Conservation (phyloP, 768 basidiomycete genomes). For the Infundibulicybe gibba region DNA sequence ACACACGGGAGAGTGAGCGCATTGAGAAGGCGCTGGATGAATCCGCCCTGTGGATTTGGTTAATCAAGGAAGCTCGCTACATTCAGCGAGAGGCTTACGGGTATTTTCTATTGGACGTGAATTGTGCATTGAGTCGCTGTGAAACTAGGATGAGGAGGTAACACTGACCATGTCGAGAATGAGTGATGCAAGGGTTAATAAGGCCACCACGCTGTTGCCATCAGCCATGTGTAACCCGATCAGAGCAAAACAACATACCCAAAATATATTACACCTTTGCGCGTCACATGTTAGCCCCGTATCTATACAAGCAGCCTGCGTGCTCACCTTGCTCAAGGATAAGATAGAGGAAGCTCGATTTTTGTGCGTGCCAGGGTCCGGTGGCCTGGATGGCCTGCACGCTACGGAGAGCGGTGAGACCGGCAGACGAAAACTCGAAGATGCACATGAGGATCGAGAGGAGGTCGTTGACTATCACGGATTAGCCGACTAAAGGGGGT, state of each 20-base stretch:
- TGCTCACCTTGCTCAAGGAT: constrained; percentile 23
- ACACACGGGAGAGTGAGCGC: constrained; percentile 21
- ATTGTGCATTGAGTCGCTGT: neutral
- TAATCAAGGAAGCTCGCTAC: no score
- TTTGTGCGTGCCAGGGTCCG: constrained; percentile 11
- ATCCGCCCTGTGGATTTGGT: constrained; percentile 14
- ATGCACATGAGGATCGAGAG: constrained; percentile 23
- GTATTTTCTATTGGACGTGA: constrained; percentile 10
- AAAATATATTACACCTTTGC: constrained; percentile 22
- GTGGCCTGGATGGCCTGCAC: constrained; percentile 17
- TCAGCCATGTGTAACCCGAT: neutral
- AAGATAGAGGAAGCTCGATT: constrained; percentile 15
- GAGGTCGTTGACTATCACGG: constrained; percentile 14
- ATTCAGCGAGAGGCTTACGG: no score
- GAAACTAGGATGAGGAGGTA: neutral
- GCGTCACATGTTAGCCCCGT: neutral
- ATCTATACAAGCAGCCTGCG: no score
- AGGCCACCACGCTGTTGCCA: constrained; percentile 13
- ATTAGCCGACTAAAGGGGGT: no score
- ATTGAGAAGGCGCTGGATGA: constrained; percentile 22
- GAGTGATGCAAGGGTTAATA: constrained; percentile 19
- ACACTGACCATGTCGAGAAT: constrained; percentile 19
- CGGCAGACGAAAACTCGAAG: constrained; percentile 20
- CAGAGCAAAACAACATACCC: constrained; percentile 11
- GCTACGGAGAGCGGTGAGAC: constrained; percentile 18